Evolutionary conservation across 2,329 filamentous ascomycete species (phyloP).

Genomic region (Ceratocystis cacaofunesta): DNA sequence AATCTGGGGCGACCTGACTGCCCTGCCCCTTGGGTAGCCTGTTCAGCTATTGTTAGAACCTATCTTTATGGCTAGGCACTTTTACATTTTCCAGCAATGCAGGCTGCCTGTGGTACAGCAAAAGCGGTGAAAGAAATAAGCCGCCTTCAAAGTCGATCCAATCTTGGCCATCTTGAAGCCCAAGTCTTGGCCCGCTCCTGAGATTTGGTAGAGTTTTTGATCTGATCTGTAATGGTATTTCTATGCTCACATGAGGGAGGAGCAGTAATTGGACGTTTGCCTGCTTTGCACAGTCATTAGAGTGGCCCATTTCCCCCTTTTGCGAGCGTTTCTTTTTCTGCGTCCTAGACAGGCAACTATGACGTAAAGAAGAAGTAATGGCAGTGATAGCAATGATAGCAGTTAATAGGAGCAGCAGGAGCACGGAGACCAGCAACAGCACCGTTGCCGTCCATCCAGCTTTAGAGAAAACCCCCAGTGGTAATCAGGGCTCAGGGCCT

Average conservation of each 20-base stretch:
- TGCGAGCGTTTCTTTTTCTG: not conserved
- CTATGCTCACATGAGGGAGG: not conserved
- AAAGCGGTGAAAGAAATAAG: no score
- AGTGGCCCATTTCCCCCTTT: not conserved
- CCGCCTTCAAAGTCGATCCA: no score
- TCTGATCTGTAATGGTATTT: not conserved
- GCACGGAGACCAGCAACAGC: not conserved
- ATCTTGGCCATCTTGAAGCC: no score
- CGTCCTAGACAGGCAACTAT: slow-evolving; percentile 1
- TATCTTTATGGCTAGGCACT: no score
- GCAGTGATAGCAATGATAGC: not conserved
- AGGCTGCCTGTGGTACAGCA: no score
- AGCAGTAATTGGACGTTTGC: not conserved
- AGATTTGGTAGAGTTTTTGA: no score
- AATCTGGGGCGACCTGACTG: no score
- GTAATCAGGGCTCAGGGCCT: not conserved
- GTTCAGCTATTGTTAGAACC: no score
- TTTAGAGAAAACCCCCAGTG: not conserved
- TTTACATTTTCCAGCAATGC: no score
- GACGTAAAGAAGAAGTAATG: not conserved
- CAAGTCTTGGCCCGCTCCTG: no score
- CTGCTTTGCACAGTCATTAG: not conserved
- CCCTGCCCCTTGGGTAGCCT: no score
- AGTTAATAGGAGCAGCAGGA: not conserved
- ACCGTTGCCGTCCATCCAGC: not conserved